phyloP scores from a whole-genome alignment of 1,284 basidiomycete genomes.

The Fomitopsis pinicola region DNA sequence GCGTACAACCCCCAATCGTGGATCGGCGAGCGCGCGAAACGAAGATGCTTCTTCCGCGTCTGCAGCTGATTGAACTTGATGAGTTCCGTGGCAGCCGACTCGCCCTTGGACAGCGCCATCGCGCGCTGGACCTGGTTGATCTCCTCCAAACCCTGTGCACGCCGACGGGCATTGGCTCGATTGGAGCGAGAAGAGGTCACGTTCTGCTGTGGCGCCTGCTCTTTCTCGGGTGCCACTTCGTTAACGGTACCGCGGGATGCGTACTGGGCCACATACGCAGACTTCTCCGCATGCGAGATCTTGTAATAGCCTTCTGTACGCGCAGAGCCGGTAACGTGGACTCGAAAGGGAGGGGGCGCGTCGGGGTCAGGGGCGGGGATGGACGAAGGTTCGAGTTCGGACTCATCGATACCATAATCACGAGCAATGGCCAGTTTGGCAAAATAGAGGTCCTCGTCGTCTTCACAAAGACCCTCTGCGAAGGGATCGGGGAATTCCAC shows the following conservation, averaged over 20 bases:
- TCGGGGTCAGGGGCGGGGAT: slow-evolving; percentile 28
- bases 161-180: slow-evolving; percentile 90
- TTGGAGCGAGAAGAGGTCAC: slow-evolving; percentile 86
- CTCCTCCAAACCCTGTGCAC: slow-evolving; percentile 93
- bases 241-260: slow-evolving; percentile 49
- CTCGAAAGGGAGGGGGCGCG: slow-evolving; percentile 46
- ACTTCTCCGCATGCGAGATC: slow-evolving; percentile 90
- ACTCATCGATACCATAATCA: slow-evolving; percentile 22
- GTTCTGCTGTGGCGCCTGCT: slow-evolving; percentile 42
- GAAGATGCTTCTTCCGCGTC: slow-evolving; percentile 96
- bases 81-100: slow-evolving; percentile 61
- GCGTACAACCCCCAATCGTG: slow-evolving; percentile 98
- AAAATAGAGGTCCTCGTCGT: slow-evolving; percentile 93
- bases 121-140: slow-evolving; percentile 82
- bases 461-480: slow-evolving; percentile 61
- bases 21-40: slow-evolving; percentile 94
- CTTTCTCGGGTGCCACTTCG: slow-evolving; percentile 28
- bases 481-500: slow-evolving; percentile 53
- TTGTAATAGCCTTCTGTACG: slow-evolving; percentile 95
- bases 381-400: slow-evolving; percentile 25
- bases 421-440: slow-evolving; percentile 61
- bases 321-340: slow-evolving; percentile 78
- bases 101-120: slow-evolving; percentile 70
- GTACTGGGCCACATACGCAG: slow-evolving; percentile 82
- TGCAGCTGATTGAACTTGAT: slow-evolving; percentile 99